Evolutionary conservation across 2,329 filamentous ascomycete genomes (phyloP).

Genomic region (Botryotinia convoluta): DNA sequence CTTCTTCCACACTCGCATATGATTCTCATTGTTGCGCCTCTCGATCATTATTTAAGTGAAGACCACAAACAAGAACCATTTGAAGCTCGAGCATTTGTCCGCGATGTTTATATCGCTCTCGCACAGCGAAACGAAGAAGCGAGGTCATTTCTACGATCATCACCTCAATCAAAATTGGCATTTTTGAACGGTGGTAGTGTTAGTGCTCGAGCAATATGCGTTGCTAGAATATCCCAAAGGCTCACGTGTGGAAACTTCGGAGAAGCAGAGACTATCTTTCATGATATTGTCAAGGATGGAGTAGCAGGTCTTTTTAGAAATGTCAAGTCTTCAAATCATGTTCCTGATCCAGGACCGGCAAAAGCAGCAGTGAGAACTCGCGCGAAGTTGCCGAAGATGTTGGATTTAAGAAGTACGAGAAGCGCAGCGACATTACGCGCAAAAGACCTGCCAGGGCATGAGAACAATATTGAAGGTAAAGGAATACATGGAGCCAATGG

Average conservation of each 20-base stretch:
- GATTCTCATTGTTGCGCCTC: conserved; percentile 53
- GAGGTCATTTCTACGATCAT: conserved; percentile 49
- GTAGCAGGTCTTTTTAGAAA: conserved; percentile 40
- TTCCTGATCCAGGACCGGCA: background rate
- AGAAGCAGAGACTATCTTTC: conserved; percentile 53
- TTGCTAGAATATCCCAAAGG: conserved; percentile 53
- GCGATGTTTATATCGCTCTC: conserved; percentile 51
- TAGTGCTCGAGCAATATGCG: conserved; percentile 53
- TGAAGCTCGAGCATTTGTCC: conserved; percentile 45
- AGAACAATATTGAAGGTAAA: background rate
- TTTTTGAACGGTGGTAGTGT: conserved; percentile 60
- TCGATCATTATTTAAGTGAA: conserved; percentile 29
- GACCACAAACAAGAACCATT: conserved; percentile 39
- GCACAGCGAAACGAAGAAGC: conserved; percentile 49
- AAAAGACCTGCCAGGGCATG: background rate
- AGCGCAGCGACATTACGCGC: background rate
- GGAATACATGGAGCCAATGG: background rate
- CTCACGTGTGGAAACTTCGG: conserved; percentile 49
- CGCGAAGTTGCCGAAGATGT: background rate
- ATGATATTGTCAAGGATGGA: conserved; percentile 50
- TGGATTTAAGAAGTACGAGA: conserved; percentile 12
- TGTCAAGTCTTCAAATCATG: background rate
- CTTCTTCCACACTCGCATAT: conserved; percentile 58
- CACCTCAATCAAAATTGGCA: conserved; percentile 50
- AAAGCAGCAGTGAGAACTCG: background rate